A percentile compares a stretch with the other conserved stretches of the same genome.
These are phyloP conservation scores for Trypanosoma vivax DNA, from an alignment of 208 protist genomes.

Conservation along the genomic window DNA sequence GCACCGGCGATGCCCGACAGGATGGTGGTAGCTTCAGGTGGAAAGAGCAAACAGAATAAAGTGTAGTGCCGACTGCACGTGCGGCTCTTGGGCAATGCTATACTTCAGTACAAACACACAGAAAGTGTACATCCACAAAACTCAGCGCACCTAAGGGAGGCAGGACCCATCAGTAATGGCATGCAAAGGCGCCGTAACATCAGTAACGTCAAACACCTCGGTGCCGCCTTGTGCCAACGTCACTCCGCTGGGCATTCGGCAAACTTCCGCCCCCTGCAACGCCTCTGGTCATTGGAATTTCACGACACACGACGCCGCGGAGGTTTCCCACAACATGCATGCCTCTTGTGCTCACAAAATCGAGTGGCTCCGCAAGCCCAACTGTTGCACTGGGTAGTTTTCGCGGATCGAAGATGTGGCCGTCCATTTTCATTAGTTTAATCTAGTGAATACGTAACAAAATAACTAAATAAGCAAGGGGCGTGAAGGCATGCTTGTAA, in stretches of 20 bases:
- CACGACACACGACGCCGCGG: constrained; percentile 48
- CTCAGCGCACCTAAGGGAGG: background rate
- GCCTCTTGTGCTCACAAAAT: constrained; percentile 51
- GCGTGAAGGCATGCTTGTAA: too few species aligned
- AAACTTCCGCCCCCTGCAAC: background rate
- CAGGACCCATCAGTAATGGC: background rate
- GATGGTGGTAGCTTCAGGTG: too few species aligned
- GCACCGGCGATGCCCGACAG: too few species aligned
- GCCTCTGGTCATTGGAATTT: constrained; percentile 3
- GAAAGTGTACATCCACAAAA: too few species aligned
- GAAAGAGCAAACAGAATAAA: too few species aligned
- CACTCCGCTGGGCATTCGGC: background rate
- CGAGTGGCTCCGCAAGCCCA: constrained; percentile 17
- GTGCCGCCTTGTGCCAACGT: constrained; percentile 1
- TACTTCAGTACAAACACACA: too few species aligned
- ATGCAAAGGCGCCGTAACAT: too few species aligned
- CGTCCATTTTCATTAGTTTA: constrained; percentile 1
- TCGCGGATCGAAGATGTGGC: constrained; percentile 6
- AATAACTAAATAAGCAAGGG: background rate
- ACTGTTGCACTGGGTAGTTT: constrained; percentile 16
- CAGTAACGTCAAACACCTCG: constrained; percentile 9
- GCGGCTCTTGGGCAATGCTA: too few species aligned
- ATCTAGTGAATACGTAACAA: background rate
- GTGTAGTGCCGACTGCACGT: too few species aligned
- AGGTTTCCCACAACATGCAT: constrained; percentile 69